phyloP scores from a whole-genome alignment of 2,329 filamentous ascomycete genomes.

The Stagonosporopsis tanaceti region DNA sequence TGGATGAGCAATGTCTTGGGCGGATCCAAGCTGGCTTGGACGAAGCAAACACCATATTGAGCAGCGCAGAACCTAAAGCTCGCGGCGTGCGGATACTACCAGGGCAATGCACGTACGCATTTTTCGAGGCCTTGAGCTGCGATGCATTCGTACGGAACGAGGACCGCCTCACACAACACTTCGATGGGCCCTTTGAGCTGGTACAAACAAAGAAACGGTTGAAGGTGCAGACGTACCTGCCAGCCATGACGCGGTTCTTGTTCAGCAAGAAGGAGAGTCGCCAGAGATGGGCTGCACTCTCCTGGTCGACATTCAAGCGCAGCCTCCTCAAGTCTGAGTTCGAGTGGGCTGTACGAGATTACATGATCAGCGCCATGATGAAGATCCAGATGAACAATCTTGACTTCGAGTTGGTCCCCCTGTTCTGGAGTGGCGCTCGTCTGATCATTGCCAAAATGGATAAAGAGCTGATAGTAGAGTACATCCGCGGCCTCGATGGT shows the following conservation, averaged over 20 bases:
- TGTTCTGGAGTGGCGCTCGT: constrained; percentile 81
- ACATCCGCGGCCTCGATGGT: constrained; percentile 79
- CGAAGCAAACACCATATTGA: constrained; percentile 50
- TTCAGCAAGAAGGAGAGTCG: constrained; percentile 75
- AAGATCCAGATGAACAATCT: constrained; percentile 65
- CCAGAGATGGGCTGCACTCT: constrained; percentile 71
- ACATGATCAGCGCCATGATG: constrained; percentile 71
- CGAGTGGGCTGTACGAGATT: constrained; percentile 83
- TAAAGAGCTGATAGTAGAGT: constrained; percentile 77
- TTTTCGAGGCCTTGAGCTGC: constrained; percentile 90
- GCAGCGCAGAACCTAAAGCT: constrained; percentile 57
- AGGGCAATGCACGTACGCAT: constrained; percentile 73
- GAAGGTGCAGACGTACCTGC: constrained; percentile 76
- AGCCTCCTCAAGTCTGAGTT: constrained; percentile 77
- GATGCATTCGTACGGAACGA: constrained; percentile 74
- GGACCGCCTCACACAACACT: constrained; percentile 63
- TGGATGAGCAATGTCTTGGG: constrained; percentile 56
- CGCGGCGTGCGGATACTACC: constrained; percentile 61
- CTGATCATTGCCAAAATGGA: constrained; percentile 78
- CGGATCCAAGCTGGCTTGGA: constrained; percentile 56
- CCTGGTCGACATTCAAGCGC: constrained; percentile 72
- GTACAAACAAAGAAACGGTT: constrained; percentile 82
- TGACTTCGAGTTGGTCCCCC: constrained; percentile 65
- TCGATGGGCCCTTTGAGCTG: constrained; percentile 83
- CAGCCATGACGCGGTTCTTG: constrained; percentile 84